These are phyloP conservation scores for Harrya chromipes DNA, from an alignment of 768 basidiomycete genomes.

Conservation along the genomic window DNA sequence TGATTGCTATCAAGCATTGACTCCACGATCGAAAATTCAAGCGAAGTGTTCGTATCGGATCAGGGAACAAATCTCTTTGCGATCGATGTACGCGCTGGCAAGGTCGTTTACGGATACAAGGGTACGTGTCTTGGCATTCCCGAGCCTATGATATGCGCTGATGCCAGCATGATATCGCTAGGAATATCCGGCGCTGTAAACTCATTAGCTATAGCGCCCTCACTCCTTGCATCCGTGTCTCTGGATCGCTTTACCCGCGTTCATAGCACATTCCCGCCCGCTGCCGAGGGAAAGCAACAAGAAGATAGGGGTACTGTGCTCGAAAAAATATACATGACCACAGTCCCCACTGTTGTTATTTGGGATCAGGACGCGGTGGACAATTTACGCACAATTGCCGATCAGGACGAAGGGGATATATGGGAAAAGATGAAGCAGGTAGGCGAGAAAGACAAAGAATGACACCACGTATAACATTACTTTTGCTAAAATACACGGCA, in stretches of 20 bases:
- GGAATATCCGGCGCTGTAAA: constrained; percentile 71
- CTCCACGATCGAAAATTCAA: constrained; percentile 23
- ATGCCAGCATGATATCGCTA: constrained; percentile 21
- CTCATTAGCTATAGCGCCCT: constrained; percentile 56
- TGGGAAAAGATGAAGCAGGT: constrained; percentile 67
- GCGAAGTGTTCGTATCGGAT: constrained; percentile 71
- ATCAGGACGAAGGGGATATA: constrained; percentile 53
- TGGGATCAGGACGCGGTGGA: constrained; percentile 51
- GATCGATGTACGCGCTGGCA: constrained; percentile 67
- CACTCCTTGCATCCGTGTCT: constrained; percentile 56
- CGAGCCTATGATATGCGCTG: not conserved
- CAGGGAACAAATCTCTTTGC: constrained; percentile 59
- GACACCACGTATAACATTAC: not conserved
- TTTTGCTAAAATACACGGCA: not conserved
- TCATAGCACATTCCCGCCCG: constrained; percentile 58
- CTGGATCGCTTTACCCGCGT: constrained; percentile 70
- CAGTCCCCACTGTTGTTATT: constrained; percentile 56
- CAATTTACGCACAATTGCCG: constrained; percentile 8
- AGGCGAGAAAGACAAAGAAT: constrained; percentile 37
- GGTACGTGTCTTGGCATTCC: constrained; percentile 35
- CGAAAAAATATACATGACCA: constrained; percentile 62
- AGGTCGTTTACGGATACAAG: constrained; percentile 63
- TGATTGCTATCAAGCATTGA: not conserved
- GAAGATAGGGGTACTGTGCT: constrained; percentile 58
- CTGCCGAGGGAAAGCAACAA: constrained; percentile 46